Base-by-base conservation (phyloP, 306 rosid species). In the Prunus dulcis region DNA sequence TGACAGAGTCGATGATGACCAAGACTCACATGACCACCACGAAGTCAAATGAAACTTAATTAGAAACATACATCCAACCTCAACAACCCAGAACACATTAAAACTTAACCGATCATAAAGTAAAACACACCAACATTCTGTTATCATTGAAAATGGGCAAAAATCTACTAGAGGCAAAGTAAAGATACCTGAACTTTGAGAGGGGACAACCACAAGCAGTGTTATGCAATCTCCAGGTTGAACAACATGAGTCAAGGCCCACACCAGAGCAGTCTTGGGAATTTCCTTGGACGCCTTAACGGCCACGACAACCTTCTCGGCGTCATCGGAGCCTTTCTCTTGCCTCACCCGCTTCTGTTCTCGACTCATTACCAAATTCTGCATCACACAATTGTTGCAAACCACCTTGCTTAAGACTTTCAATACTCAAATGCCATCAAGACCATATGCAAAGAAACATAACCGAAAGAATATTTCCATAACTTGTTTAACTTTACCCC, bases 231-330 rank as follows among this genome's bases (percentile, higher is more conserved):
- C 97, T 49, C 97, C 99, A 50, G 97, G 96, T 66, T 95, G 99
- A 84, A 95, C 99, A 82, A 95, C 98, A 87, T 90, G 99, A 81
- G 97, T 92, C 80, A 95, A 77, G 5, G 98, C 96, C 99, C 99
- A 95, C 64, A 95, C 90, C 53, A 95, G 86, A 79, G 99, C 99
- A 67, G 88, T 92, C 80, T 88, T 92, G 27, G 99, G 98, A 83
- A 95, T 92, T 78, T 95, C 99, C 82, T 81, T 91, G 2, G 93
- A 89, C 1, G 97, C 97, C 89, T 92, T 95, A 67, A 95, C 99
- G 2, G 97, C 98, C 65, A 95, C 99, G 53, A 95, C 89, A 67
- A 95, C 97, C 82, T 92, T 95, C 92, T 87, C 96, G 41, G 87
- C 90, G 25, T 64, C 92, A 86, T 91, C 97, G 3, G 88, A 89